Evolutionary conservation across 108 stramenopile genomes (phyloP).

Genomic region (Stephanodiscus triporus): DNA sequence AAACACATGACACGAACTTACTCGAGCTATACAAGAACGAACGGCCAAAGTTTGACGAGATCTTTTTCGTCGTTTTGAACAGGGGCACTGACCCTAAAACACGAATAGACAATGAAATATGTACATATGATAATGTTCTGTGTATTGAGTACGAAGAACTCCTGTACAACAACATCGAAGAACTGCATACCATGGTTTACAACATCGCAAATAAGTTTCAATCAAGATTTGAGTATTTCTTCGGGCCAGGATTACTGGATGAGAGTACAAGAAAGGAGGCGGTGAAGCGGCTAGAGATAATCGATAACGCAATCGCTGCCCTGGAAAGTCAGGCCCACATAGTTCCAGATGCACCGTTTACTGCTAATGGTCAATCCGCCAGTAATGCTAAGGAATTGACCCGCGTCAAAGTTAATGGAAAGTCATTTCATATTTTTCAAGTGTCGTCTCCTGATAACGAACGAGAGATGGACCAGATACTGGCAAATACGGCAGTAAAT

Average conservation of each 20-base stretch:
- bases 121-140: constrained; percentile 36
- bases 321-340: constrained; percentile 19
- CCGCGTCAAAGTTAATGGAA: constrained; percentile 12
- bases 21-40: constrained; percentile 26
- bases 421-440: constrained; percentile 42
- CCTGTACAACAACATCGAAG: constrained; percentile 19
- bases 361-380: not conserved
- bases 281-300: constrained; percentile 25
- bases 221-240: constrained; percentile 39
- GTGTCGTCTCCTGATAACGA: constrained; percentile 34
- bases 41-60: constrained; percentile 23
- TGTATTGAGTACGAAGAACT: constrained; percentile 39
- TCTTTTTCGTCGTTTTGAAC: constrained; percentile 30
- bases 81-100: constrained; percentile 10
- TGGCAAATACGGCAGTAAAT: constrained; percentile 24
- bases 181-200: constrained; percentile 22
- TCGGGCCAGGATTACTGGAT: constrained; percentile 23
- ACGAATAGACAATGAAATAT: constrained; percentile 16
- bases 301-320: constrained; percentile 29
- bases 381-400: constrained; percentile 7
- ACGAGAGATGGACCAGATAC: not conserved
- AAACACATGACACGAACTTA: constrained; percentile 22
- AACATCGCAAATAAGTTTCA: constrained; percentile 22
- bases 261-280: constrained; percentile 18
- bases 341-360: constrained; percentile 20